A percentile compares a stretch with the other conserved stretches of the same genome.
Evolutionary conservation across 1,284 basidiomycete species (phyloP).

Genomic region (Psilocybe mexicana): DNA sequence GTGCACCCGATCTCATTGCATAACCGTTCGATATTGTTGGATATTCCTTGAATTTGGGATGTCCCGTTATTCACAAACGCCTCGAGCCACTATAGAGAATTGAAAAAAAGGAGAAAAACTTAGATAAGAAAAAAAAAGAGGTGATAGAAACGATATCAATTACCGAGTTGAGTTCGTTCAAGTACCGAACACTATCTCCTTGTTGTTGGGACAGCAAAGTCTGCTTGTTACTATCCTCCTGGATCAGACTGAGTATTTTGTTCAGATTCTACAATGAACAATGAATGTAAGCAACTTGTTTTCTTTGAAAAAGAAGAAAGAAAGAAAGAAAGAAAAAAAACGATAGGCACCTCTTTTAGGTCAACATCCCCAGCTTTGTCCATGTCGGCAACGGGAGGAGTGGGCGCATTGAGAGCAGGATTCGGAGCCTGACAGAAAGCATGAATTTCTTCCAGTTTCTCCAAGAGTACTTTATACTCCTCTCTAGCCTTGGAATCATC

Average conservation of each 20-base stretch:
- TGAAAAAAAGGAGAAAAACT: background rate
- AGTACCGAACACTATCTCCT: conserved; percentile 68
- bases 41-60: conserved; percentile 65
- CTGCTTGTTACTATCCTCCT: conserved; percentile 47
- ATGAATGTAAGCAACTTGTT: background rate
- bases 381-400: background rate
- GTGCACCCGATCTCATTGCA: conserved; percentile 48
- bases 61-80: conserved; percentile 76
- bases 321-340: background rate
- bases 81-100: conserved; percentile 71
- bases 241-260: conserved; percentile 46
- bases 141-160: background rate
- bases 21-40: conserved; percentile 60
- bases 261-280: conserved; percentile 34
- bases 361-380: background rate
- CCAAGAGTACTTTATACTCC: conserved; percentile 17
- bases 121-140: background rate
- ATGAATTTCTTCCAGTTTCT: conserved; percentile 24
- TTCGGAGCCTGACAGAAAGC: conserved; percentile 10
- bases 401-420: background rate
- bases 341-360: conserved; percentile 11
- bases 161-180: conserved; percentile 72
- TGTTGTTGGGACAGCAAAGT: conserved; percentile 58
- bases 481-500: background rate
- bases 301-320: background rate